Conservation (phyloP, 495 filamentous ascomycete species). For the Staphylotrichum tortipilum region DNA sequence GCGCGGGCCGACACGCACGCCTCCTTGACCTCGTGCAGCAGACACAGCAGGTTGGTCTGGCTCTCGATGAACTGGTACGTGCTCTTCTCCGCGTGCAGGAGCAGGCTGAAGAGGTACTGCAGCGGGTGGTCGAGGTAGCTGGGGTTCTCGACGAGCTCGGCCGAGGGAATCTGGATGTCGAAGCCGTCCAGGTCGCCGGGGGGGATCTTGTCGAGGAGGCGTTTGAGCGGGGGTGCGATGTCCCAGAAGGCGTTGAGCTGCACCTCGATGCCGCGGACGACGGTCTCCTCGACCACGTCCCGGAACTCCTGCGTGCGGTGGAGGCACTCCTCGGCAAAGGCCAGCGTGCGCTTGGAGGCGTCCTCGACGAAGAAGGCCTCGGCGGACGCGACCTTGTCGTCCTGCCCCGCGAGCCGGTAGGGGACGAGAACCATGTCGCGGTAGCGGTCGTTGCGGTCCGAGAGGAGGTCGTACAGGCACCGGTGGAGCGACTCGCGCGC, state of each 20-base stretch:
- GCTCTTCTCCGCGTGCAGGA: constrained; percentile 78
- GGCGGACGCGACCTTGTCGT: constrained; percentile 67
- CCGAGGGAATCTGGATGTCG: constrained; percentile 57
- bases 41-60: constrained; percentile 86
- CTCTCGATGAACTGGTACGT: constrained; percentile 95
- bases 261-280: constrained; percentile 77
- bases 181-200: constrained; percentile 36
- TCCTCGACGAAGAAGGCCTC: constrained; percentile 76
- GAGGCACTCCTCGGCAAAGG: constrained; percentile 57
- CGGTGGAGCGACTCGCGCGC: constrained; percentile 77
- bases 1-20: constrained; percentile 57
- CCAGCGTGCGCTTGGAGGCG: constrained; percentile 53
- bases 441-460: constrained; percentile 78
- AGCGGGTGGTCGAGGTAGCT: constrained; percentile 67
- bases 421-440: constrained; percentile 70
- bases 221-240: constrained; percentile 73
- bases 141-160: constrained; percentile 81
- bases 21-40: constrained; percentile 86
- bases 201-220: constrained; percentile 71
- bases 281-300: constrained; percentile 73
- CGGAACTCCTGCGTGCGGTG: constrained; percentile 70
- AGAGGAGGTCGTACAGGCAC: constrained; percentile 73
- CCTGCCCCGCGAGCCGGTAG: constrained; percentile 55
- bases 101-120: constrained; percentile 77
- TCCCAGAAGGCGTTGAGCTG: constrained; percentile 96